Evolutionary conservation across 1,139 yeast genomes (phyloP).

Genomic region (Scheffersomyces segobiensis): DNA sequence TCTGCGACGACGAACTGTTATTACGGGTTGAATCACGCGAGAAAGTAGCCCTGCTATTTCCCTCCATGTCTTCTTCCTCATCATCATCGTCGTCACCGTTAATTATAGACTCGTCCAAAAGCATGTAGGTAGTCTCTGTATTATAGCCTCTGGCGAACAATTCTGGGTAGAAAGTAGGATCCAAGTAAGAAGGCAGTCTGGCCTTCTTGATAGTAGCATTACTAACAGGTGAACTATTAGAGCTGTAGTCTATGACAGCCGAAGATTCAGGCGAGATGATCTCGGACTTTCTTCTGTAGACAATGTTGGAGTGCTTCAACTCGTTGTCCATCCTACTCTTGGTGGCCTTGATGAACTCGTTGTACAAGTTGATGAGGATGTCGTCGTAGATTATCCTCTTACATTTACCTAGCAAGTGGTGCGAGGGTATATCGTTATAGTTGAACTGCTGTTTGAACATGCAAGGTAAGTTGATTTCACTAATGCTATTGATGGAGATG

Average conservation of each 20-base stretch:
- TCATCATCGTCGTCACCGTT: conserved; percentile 1
- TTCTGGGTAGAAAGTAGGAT: not conserved
- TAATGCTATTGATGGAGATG: conserved; percentile 27
- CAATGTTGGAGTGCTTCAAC: not conserved
- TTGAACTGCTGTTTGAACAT: conserved; percentile 8
- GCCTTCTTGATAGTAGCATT: not conserved
- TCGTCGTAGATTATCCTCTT: conserved; percentile 30
- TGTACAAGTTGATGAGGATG: conserved; percentile 32
- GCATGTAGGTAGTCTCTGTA: not conserved
- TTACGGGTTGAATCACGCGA: conserved; percentile 7
- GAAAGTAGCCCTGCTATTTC: conserved; percentile 3
- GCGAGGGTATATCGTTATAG: conserved; percentile 7
- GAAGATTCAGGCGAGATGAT: conserved; percentile 8
- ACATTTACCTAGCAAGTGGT: conserved; percentile 15
- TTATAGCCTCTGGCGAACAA: not conserved
- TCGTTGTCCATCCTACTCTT: conserved; percentile 8
- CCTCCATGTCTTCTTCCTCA: conserved; percentile 5
- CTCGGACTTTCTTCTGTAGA: conserved; percentile 7
- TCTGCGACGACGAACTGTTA: conserved; percentile 9
- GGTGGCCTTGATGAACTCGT: conserved; percentile 29
- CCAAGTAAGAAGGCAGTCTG: not conserved
- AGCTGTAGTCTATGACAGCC: not conserved
- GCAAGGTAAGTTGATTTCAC: conserved; percentile 37
- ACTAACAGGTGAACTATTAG: not conserved
- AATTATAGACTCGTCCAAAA: not conserved